Base-by-base conservation (phyloP, 306 rosid genomes). In the Luffa acutangula region DNA sequence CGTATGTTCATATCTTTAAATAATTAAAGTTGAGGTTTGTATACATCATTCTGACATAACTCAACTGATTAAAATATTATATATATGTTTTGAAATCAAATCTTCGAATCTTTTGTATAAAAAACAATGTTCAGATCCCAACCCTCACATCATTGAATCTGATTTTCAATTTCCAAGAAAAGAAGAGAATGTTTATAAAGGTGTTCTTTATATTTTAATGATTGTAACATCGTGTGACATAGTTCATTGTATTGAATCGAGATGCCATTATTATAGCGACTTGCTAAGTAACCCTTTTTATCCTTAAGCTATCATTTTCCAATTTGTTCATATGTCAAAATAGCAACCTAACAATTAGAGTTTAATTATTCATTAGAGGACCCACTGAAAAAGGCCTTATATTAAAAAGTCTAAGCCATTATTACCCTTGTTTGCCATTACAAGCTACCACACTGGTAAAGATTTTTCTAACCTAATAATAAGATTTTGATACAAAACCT, bases 221-320 rank as follows among this genome's bases (percentile, higher is more conserved):
- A 62, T 62, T 62, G 33, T 33, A 33, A 33, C 5, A 62, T 6
- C 18, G 25, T 15, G 59, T 17, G 21, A 1, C 34, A 5, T 4
- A 33, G 13, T 62, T 42, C 48, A 14, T 14, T 63, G 70, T 63
- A 12, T 21, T 4, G 70, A 33, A 14, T 17, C 33, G 6, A 21
- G 8, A 11, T 71, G 76, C 51, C 53, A 71, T 74, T 74, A 60
- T 75, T 71, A 81, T 81, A 80, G 69, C 72, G 52, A 60, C 80
- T 79, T 81, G 52, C 69, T 36, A 79, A 85, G 78, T 51, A 75
- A 62, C 76, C 75, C 25, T 86, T 80, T 80, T 69, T 78, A 18
- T 15, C 31, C 39, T 78, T 78, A 74, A 78, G 43, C 84, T 74
- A 81, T 71, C 76, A 36, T 60, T 82, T 70, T 73, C 66, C 62